Percentiles rank a stretch among this genome's conserved stretches.
Conservation (phyloP, 805 yeast species). For the Candida anglica region DNA sequence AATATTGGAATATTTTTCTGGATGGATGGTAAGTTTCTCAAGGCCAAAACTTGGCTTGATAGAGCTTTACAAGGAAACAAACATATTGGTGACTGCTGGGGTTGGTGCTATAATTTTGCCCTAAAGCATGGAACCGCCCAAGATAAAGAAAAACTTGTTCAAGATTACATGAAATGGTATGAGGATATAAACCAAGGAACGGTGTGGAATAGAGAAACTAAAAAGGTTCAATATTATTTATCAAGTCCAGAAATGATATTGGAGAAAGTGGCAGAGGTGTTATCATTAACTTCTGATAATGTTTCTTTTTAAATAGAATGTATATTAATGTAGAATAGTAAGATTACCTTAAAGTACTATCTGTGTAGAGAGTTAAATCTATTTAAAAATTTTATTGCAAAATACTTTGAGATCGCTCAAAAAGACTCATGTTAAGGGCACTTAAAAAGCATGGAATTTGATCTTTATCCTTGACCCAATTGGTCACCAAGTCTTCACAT, state of each 20-base stretch:
- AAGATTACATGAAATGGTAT: conserved; percentile 22
- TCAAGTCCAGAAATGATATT: conserved; percentile 39
- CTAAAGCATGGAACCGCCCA: conserved; percentile 34
- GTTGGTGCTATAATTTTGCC: conserved; percentile 52
- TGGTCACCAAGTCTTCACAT: conserved; percentile 50
- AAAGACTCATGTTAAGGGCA: conserved; percentile 65
- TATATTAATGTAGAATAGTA: no score
- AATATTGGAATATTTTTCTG: conserved; percentile 68
- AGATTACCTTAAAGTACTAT: no score
- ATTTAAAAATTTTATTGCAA: no score
- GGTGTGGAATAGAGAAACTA: conserved; percentile 51
- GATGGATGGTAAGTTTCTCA: conserved; percentile 56
- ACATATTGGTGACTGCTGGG: conserved; percentile 68
- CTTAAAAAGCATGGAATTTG: conserved; percentile 78
- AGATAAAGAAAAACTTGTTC: conserved; percentile 34
- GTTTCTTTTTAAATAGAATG: no score
- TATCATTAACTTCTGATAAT: no score
- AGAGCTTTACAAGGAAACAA: conserved; percentile 58
- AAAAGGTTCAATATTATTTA: conserved; percentile 45
- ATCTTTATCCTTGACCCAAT: conserved; percentile 65
- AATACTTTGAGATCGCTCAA: no score
- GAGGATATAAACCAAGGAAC: conserved; percentile 62
- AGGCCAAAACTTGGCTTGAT: conserved; percentile 72
- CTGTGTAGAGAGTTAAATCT: no score
- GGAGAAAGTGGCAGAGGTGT: conserved; percentile 21